Percentiles rank a stretch among this genome's conserved stretches.
phyloP scores from a whole-genome alignment of 164 flowering plant genomes.

The Litsea cubeba region DNA sequence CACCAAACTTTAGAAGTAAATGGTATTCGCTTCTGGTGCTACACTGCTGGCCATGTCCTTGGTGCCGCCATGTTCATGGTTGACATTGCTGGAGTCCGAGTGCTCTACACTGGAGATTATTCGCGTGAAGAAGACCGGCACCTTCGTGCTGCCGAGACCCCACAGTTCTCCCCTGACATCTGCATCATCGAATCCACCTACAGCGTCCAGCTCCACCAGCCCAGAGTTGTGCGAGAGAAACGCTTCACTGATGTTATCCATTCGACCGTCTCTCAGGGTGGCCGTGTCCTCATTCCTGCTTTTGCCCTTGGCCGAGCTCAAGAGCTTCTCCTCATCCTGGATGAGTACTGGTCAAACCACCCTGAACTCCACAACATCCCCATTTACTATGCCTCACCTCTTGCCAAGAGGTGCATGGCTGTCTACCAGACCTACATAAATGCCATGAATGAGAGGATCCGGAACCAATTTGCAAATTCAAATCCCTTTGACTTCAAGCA shows the following conservation, averaged over 20 bases:
- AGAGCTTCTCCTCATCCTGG: conserved; percentile 88
- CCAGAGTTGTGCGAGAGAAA: conserved; percentile 79
- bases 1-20: conserved; percentile 95
- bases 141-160: conserved; percentile 94
- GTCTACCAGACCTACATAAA: conserved; percentile 93
- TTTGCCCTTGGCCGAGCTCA: conserved; percentile 99
- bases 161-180: conserved; percentile 86
- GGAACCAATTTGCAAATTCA: conserved; percentile 67
- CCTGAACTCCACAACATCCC: conserved; percentile 90
- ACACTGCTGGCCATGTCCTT: conserved; percentile 98
- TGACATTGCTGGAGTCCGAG: conserved; percentile 95
- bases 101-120: conserved; percentile 96
- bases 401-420: conserved; percentile 89
- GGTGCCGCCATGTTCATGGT: conserved; percentile 99
- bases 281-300: conserved; percentile 94
- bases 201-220: conserved; percentile 92
- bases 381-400: conserved; percentile 96
- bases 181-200: conserved; percentile 95
- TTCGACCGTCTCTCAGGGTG: conserved; percentile 77
- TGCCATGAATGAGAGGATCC: conserved; percentile 93
- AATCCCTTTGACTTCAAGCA: conserved; percentile 92
- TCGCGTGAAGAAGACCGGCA: conserved; percentile 97
- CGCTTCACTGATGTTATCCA: conserved; percentile 93
- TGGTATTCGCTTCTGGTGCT: conserved; percentile 97
- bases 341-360: conserved; percentile 92